Base-by-base conservation (phyloP, 768 basidiomycete genomes). In the Mycena rosella region DNA sequence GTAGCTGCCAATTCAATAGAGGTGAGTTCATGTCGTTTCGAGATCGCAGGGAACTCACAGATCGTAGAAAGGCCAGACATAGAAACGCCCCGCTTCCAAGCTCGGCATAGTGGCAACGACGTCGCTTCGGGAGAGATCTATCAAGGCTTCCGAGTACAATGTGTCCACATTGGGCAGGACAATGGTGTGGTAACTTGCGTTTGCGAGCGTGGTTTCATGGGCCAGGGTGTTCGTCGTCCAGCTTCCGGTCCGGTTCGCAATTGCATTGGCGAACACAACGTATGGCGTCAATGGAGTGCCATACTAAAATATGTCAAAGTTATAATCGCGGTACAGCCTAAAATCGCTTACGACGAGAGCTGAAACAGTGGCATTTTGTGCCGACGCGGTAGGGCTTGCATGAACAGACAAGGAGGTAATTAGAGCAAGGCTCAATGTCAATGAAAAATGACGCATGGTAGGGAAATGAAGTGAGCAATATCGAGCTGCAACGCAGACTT, bases 1-100 rank as follows among this genome's bases (percentile, higher is more conserved):
- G 52, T 55, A 68, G 11, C 67, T 68, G 55, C 3, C n/a, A 1
- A 18, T n/a, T 20, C 10, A 17, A 5, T 14, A 8, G 49, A 2
- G 24, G 22, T 32, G 29, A 52, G 29, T 17, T 40, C 17, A 34
- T 8, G 18, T 1, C 4, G 15, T 42, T 17, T 26, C 6, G 22
- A 40, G 30, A 0, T 6, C 2, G 20, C 47, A 34, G 22, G 17
- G 8, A 5, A 58, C 67, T 30, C 6, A 68, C 67, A 59, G 4
- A 22, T 68, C 67, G 55, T 68, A 68, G 38, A 68, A 68, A 8
- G 67, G 55, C 54, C 44, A 68, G 0, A 68, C 67, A 26, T 52
- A 58, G 24, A 65, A 68, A 2, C 60, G 60, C 2, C 60, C 67
- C 5, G 36, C 29, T 9, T 44, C 42, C 54, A 52, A 14, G 1